Evolutionary conservation across 2,329 filamentous ascomycete genomes (phyloP), one percentile per base, ranked within the genome.

Genomic region (Colletotrichum graminicola): DNA sequence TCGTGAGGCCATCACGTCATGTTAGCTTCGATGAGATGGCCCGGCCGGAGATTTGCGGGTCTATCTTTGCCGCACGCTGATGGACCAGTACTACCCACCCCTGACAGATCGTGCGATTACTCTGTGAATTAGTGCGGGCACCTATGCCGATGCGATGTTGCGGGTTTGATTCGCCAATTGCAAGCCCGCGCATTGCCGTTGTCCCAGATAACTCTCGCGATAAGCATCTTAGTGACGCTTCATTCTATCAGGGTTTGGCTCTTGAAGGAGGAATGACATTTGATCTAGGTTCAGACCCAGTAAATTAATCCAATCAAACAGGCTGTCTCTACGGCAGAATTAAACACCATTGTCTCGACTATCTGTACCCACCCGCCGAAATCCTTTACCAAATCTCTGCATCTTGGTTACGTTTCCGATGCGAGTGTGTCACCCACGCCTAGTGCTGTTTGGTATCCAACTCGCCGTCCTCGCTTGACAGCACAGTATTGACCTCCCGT

Each of bases 381-480:
- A n/a, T 4, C 16, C n/a, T 39, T 6, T 34, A 36, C 73, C 23
- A 16, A 21, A 26, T 74, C 3, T 26, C 52, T 26, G 23, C 36
- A 60, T 12, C 14, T 63, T 51, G 49, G 49, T 32, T 5, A 12
- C 36, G 18, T 14, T 16, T 3, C 26, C 16, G 34, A 34, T 14
- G 52, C 26, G 34, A 23, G 4, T 6, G 12, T 32, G 6, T 26
- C 23, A 23, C 16, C 11, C 43, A 18, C 2, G 6, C 18, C 39
- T 69, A 72, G 3, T 60, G 52, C 5, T 64, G 52, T 66, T 74
- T 74, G 21, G 39, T 52, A 49, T 69, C 54, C n/a, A 62, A 60
- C 4, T 74, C 72, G 41, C 72, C 71, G 54, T 74, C 71, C 62
- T 74, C 72, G 36, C 72, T 74, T 34, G 66, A 63, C 49, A 59